Evolutionary conservation across 306 rosid species (phyloP).

Genomic region (Luffa aegyptiaca): DNA sequence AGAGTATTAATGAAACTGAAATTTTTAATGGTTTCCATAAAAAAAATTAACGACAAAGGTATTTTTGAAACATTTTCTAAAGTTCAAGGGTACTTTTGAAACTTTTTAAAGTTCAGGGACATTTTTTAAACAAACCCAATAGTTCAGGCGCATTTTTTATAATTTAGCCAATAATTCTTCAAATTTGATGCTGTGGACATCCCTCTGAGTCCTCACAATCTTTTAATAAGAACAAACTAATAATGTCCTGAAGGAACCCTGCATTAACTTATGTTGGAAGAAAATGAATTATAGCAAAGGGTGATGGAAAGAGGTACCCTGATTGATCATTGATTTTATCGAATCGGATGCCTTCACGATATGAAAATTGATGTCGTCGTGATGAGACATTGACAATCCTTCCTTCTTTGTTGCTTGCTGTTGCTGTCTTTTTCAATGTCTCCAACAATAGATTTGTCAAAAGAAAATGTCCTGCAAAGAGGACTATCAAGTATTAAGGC

Average conservation of each 20-base stretch:
- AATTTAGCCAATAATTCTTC: no score
- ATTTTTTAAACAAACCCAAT: no score
- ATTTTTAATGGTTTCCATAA: no score
- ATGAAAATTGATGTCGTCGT: conserved; percentile 36
- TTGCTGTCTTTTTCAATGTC: conserved; percentile 54
- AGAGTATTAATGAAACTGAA: no score
- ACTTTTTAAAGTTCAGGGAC: no score
- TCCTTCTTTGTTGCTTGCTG: conserved; percentile 49
- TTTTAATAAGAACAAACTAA: neutral
- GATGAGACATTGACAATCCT: conserved; percentile 66
- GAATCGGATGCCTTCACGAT: conserved; percentile 53
- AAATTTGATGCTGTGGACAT: neutral
- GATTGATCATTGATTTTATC: conserved; percentile 49
- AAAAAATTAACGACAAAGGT: no score
- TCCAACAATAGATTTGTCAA: conserved; percentile 69
- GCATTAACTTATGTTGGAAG: neutral
- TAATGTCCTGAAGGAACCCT: neutral
- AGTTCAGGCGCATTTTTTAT: no score
- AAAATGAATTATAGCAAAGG: neutral
- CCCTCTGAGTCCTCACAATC: neutral
- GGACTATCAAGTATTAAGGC: neutral
- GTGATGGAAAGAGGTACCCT: conserved; percentile 25
- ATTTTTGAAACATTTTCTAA: no score
- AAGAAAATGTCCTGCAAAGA: conserved; percentile 70
- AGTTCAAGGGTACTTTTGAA: no score